These are phyloP conservation scores for Nephelium lappaceum DNA, from an alignment of 345 rosid species.

Conservation along the genomic window DNA sequence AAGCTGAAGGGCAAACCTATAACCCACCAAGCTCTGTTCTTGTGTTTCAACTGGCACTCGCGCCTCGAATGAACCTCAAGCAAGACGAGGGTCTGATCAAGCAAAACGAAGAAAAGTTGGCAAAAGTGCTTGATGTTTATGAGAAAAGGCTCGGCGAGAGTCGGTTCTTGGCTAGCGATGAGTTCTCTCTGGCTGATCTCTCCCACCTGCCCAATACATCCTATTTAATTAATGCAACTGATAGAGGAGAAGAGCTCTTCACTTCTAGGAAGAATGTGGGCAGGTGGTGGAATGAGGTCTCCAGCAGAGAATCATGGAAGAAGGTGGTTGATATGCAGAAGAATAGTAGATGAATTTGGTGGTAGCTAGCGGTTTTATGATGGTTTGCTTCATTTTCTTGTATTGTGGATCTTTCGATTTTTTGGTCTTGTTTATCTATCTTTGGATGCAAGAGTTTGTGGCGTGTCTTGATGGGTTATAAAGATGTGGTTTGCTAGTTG, in stretches of 20 bases:
- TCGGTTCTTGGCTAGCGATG: constrained; percentile 66
- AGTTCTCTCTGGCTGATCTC: constrained; percentile 73
- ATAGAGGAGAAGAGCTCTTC: constrained; percentile 41
- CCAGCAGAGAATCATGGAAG: constrained; percentile 71
- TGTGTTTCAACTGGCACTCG: constrained; percentile 64
- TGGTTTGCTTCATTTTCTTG: neutral
- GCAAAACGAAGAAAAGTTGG: constrained; percentile 53
- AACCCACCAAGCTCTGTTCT: constrained; percentile 55
- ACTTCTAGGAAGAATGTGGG: constrained; percentile 58
- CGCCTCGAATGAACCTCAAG: constrained; percentile 56
- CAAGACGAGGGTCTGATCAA: constrained; percentile 49
- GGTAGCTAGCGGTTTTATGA: neutral
- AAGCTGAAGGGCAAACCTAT: constrained; percentile 68
- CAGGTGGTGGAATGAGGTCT: constrained; percentile 78
- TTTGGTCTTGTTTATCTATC: neutral
- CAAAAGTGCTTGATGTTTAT: constrained; percentile 62
- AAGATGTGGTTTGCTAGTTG: neutral
- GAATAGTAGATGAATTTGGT: constrained; percentile 1
- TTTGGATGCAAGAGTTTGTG: neutral
- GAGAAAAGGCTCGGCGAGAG: constrained; percentile 56
- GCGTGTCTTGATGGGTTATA: neutral
- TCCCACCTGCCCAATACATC: constrained; percentile 64
- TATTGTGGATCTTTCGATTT: neutral
- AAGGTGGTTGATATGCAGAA: constrained; percentile 61
- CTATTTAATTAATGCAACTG: constrained; percentile 44